Base-by-base conservation (phyloP, 176 grass and related monocot species). In the Tillandsia fasciculata region DNA sequence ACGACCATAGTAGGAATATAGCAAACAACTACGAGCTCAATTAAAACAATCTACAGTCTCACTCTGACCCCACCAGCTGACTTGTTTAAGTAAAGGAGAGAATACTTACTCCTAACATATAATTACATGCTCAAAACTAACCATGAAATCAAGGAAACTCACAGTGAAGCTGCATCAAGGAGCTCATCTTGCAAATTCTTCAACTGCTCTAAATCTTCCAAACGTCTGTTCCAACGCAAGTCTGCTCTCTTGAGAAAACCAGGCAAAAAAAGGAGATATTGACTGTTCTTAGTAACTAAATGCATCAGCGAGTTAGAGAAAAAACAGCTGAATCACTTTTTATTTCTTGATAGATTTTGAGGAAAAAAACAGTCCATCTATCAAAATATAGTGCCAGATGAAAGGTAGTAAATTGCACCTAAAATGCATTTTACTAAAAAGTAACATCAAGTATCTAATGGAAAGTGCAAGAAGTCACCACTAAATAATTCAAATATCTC, bases 181-280 rank as follows among this genome's bases (percentile, higher is more conserved):
- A 96, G 92, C 67, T 91, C 78, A 50, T 96, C 88, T 79, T 96
- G 92, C 74, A 96, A 77, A 84, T 52, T 64, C 53, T 33, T 80
- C 71, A 96, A 86, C 65, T 84, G 85, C 84, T 91, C 88, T 66
- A 96, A 69, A 82, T 96, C 88, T 88, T 96, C 84, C 64, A 86
- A 85, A 49, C 78, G 65, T 70, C 92, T 91, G 77, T 96, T 96
- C 92, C 92, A 96, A 66, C 92, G 92, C 64, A 96, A 84, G 70
- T 96, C 92, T 67, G 92, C 88, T 74, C 88, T 88, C 92, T 95
- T 82, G 56, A 59, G 22, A 70, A 82, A 71, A 72, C 20, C 4
- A 42, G 33, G 33, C 56, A 74, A 71, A 72, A 51, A 28, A 65
- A 66, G 17, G 14, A 48, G 13, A 11, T 28, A 33, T 49, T 9